Evolutionary conservation across 2,329 filamentous ascomycete species (phyloP).

Genomic region (Trichoderma hamatum): DNA sequence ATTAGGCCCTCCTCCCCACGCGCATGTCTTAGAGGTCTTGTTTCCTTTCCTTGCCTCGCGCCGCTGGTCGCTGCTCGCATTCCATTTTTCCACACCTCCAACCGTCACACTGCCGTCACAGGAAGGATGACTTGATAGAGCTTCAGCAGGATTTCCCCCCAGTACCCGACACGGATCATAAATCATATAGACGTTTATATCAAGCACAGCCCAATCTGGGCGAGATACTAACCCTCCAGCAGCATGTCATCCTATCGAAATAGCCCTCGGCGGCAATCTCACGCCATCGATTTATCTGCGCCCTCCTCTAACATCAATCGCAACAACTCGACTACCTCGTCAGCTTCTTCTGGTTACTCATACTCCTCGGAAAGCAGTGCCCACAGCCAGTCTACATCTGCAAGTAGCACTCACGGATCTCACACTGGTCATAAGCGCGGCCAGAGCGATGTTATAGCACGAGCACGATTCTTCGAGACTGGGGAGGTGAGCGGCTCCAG

Average conservation of each 20-base stretch:
- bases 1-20: slow-evolving; percentile 15
- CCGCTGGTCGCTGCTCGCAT: slow-evolving; percentile 28
- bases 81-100: slow-evolving; percentile 17
- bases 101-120: slow-evolving; percentile 32
- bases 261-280: slow-evolving; percentile 61
- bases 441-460: slow-evolving; percentile 68
- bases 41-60: slow-evolving; percentile 30
- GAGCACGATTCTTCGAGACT: slow-evolving; percentile 53
- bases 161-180: slow-evolving; percentile 24
- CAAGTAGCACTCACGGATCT: slow-evolving; percentile 61
- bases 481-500: slow-evolving; percentile 45
- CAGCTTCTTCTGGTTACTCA: slow-evolving; percentile 71
- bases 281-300: slow-evolving; percentile 49
- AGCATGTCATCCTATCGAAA: slow-evolving; percentile 59
- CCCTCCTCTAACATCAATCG: slow-evolving; percentile 54
- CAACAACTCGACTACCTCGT: slow-evolving; percentile 70
- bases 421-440: slow-evolving; percentile 68
- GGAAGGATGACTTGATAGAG: slow-evolving; percentile 40
- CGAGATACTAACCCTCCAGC: slow-evolving; percentile 30
- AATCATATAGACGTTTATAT: slow-evolving; percentile 10
- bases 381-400: slow-evolving; percentile 66
- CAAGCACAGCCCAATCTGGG: slow-evolving; percentile 29
- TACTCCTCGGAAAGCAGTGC: slow-evolving; percentile 61
- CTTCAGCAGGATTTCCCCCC: slow-evolving; percentile 31
- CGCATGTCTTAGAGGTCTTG: slow-evolving; percentile 34